Evolutionary conservation across 306 rosid species (phyloP), one percentile per base, ranked within the genome.

Genomic region (Sicyos edulis): DNA sequence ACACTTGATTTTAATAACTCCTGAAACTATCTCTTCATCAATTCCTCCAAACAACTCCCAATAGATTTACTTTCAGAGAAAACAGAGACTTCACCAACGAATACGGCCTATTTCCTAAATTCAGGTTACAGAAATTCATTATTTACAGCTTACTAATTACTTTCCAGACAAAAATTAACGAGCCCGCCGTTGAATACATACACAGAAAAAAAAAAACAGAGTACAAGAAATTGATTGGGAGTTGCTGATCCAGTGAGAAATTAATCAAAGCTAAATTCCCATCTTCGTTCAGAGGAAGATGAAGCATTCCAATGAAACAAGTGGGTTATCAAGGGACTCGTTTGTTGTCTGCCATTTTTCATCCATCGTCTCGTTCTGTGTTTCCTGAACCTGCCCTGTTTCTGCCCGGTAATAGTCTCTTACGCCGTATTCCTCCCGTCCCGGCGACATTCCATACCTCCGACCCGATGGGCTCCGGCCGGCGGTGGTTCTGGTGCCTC

Each of bases 301-400:
- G 83, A 93, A 93, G 84, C 99, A 93, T 73, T 93, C 99, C 84
- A 93, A 78, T 37, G 99, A 91, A 17, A 93, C 96, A 26, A 83
- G 89, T 26, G 99, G 99, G 78, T 93, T 90, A 24, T 93, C 99
- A 47, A 93, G 73, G 2, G 95, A 88, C 71, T 90, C 98, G 12
- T 77, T 83, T 49, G 77, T 70, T 0, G 74, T 64, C 0, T 84
- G 71, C 90, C 85, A 78, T 53, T 81, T 81, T 9, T 75, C 74
- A 58, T 84, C 61, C 20, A 79, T 44, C 10, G 37, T 65, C 11
- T 21, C n/a, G 86, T 75, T 11, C 20, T 6, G 13, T 71, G 21
- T 73, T 4, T 6, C n/a, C 15, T 10, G 15, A 47, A 7, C 53
- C 51, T 75, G 82, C 47, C 82, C 91, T 1, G 64, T 26, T 24